Percentiles rank a stretch among this genome's conserved stretches.
Evolutionary conservation across 805 yeast genomes (phyloP).

Genomic region (Candida qinlingensis): DNA sequence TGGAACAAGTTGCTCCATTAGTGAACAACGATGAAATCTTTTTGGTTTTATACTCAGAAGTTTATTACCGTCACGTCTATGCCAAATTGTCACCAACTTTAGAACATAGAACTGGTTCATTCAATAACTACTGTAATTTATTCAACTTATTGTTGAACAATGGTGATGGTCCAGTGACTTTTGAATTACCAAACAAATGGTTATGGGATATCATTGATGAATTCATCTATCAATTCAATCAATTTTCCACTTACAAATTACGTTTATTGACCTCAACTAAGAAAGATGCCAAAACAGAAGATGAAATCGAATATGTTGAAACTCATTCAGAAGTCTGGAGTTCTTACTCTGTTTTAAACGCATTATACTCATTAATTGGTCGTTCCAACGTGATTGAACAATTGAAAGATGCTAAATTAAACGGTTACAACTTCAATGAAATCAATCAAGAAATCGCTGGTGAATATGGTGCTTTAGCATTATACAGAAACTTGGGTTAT

Average conservation of each 20-base stretch:
- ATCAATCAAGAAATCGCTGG: constrained; percentile 32
- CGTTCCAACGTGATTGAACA: constrained; percentile 37
- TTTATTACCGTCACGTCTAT: constrained; percentile 45
- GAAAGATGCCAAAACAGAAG: constrained; percentile 22
- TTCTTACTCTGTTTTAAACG: constrained; percentile 42
- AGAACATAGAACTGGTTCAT: constrained; percentile 41
- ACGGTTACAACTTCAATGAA: constrained; percentile 6
- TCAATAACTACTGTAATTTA: constrained; percentile 43
- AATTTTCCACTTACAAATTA: constrained; percentile 37
- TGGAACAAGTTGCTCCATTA: constrained; percentile 35
- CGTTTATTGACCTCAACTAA: constrained; percentile 28
- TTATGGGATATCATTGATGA: constrained; percentile 49
- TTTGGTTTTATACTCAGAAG: constrained; percentile 41
- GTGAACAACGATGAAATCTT: constrained; percentile 41
- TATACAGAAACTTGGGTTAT: constrained; percentile 43
- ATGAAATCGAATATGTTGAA: constrained; percentile 33
- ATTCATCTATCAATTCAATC: constrained; percentile 46
- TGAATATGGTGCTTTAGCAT: constrained; percentile 36
- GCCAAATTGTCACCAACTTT: constrained; percentile 38
- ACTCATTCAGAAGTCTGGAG: constrained; percentile 40
- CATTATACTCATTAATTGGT: constrained; percentile 40
- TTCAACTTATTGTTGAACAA: constrained; percentile 40
- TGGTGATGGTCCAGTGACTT: constrained; percentile 37
- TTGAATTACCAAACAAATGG: constrained; percentile 45
- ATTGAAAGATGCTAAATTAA: constrained; percentile 27